phyloP scores from a whole-genome alignment of 495 filamentous ascomycete genomes.

The Friedmanniomyces endolithicus region DNA sequence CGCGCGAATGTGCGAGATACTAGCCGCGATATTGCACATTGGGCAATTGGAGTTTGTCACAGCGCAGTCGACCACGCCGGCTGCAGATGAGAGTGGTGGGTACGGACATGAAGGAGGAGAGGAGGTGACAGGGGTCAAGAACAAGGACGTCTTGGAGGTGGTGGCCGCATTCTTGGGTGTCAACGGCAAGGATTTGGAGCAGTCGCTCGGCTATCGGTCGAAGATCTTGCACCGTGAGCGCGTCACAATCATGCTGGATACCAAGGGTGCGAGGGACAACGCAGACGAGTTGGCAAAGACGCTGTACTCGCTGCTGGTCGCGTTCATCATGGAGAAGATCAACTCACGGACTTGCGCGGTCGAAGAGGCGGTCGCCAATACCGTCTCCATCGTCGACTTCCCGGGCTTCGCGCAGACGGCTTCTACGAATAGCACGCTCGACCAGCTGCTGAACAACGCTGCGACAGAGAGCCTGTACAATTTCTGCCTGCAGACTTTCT shows the following conservation, averaged over 20 bases:
- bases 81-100: slow-evolving; percentile 83
- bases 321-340: slow-evolving; percentile 81
- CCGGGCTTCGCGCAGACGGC: slow-evolving; percentile 79
- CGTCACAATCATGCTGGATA: slow-evolving; percentile 94
- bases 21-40: slow-evolving; percentile 85
- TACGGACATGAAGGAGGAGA: slow-evolving; percentile 92
- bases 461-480: slow-evolving; percentile 86
- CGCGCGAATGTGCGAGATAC: slow-evolving; percentile 87
- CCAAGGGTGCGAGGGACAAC: slow-evolving; percentile 74
- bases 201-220: slow-evolving; percentile 82
- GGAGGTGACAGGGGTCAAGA: slow-evolving; percentile 71
- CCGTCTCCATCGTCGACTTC: slow-evolving; percentile 89
- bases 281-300: slow-evolving; percentile 89
- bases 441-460: slow-evolving; percentile 90
- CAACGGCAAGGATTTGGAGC: slow-evolving; percentile 64
- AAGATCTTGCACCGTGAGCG: slow-evolving; percentile 90
- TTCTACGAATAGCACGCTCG: slow-evolving; percentile 71
- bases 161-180: slow-evolving; percentile 89
- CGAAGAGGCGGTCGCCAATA: slow-evolving; percentile 82
- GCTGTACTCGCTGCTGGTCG: slow-evolving; percentile 88
- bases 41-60: slow-evolving; percentile 87
- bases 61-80: slow-evolving; percentile 60
- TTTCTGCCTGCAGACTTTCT: slow-evolving; percentile 88
- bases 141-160: slow-evolving; percentile 76
- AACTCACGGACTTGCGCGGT: slow-evolving; percentile 81